A percentile compares a stretch with the other conserved stretches of the same genome.
Conservation (phyloP, 2,329 filamentous ascomycete genomes). For the Blumeriella jaapii region DNA sequence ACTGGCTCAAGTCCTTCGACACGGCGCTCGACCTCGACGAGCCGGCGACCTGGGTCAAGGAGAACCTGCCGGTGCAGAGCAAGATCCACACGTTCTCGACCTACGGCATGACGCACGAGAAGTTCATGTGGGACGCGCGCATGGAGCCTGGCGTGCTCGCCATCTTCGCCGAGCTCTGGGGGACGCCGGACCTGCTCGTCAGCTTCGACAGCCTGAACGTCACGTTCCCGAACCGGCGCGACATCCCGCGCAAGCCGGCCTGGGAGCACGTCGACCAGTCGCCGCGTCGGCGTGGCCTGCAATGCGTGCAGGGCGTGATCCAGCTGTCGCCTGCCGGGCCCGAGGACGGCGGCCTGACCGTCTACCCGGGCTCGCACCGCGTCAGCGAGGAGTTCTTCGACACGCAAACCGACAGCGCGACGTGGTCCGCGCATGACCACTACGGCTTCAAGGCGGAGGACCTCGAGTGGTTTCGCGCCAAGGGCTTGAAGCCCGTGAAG, state of each 20-base stretch:
- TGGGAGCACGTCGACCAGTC: constrained; percentile 31
- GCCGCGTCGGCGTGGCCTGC: constrained; percentile 20
- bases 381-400: constrained; percentile 27
- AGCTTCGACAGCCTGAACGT: constrained; percentile 31
- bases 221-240: constrained; percentile 27
- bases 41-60: constrained; percentile 28
- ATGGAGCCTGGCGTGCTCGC: constrained; percentile 30
- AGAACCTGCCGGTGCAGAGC: constrained; percentile 32
- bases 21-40: constrained; percentile 11
- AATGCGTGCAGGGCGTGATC: constrained; percentile 27
- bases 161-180: constrained; percentile 28
- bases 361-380: constrained; percentile 26
- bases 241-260: constrained; percentile 18
- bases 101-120: constrained; percentile 35
- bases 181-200: constrained; percentile 28
- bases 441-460: constrained; percentile 25
- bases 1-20: constrained; percentile 17
- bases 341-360: constrained; percentile 30
- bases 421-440: constrained; percentile 18
- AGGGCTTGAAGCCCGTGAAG: constrained; percentile 26
- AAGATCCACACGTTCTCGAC: constrained; percentile 38
- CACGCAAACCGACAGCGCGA: constrained; percentile 18
- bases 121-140: constrained; percentile 31
- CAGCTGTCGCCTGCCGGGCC: constrained; percentile 27
- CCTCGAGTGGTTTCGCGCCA: constrained; percentile 27